Conservation (phyloP, 345 rosid species). For the Acer campestre region DNA sequence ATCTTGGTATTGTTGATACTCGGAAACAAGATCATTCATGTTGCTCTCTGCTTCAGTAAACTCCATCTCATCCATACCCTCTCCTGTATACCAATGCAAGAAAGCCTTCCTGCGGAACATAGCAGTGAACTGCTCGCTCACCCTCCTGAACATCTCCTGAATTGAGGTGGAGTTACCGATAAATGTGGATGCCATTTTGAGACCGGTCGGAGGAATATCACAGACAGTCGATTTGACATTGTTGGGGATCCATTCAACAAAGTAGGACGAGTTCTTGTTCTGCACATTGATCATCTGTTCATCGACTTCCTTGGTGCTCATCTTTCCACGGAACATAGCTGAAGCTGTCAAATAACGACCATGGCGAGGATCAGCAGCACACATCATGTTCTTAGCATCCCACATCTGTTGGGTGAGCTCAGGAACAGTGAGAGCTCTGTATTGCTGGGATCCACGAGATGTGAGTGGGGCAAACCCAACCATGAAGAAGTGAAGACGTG, state of each 20-base stretch:
- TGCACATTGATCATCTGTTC: constrained; percentile 81
- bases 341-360: constrained; percentile 63
- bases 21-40: constrained; percentile 79
- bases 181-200: constrained; percentile 82
- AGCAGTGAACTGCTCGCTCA: constrained; percentile 76
- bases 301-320: constrained; percentile 61
- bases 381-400: constrained; percentile 61
- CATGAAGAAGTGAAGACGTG: constrained; percentile 79
- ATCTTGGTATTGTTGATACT: constrained; percentile 79
- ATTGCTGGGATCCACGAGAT: constrained; percentile 77
- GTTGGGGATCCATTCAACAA: constrained; percentile 83
- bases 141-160: constrained; percentile 77
- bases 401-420: constrained; percentile 69
- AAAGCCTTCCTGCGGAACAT: constrained; percentile 78
- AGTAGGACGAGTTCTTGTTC: constrained; percentile 80
- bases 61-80: constrained; percentile 57
- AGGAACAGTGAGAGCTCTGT: constrained; percentile 71
- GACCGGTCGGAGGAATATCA: constrained; percentile 76
- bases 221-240: constrained; percentile 79
- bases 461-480: constrained; percentile 77
- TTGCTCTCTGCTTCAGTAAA: constrained; percentile 59
- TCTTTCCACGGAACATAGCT: constrained; percentile 81
- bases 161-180: constrained; percentile 63
- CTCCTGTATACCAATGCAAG: constrained; percentile 66
- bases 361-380: constrained; percentile 57